A percentile compares a stretch with the other conserved stretches of the same genome.
Evolutionary conservation across 768 basidiomycete genomes (phyloP).

Genomic region (Tricholoma flavovirens): DNA sequence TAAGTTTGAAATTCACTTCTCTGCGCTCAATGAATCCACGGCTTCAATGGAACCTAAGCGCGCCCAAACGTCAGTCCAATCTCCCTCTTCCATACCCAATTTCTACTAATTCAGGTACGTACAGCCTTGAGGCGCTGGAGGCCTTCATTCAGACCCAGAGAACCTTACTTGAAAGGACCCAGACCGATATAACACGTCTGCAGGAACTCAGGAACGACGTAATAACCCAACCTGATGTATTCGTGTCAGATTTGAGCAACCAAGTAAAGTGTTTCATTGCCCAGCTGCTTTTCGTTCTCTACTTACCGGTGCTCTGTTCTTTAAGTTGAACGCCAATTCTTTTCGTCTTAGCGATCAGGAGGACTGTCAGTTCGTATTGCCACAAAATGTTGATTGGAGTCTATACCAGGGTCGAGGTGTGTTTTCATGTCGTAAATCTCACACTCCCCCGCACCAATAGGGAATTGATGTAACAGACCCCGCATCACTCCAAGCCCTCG

Average conservation of each 20-base stretch:
- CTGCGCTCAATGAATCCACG: slow-evolving; percentile 13
- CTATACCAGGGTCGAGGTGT: slow-evolving; percentile 52
- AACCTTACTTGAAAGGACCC: slow-evolving; percentile 51
- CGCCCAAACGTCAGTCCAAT: slow-evolving; percentile 32
- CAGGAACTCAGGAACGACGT: slow-evolving; percentile 37
- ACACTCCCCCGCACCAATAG: not conserved
- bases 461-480: slow-evolving; percentile 38
- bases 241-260: slow-evolving; percentile 25
- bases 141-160: slow-evolving; percentile 59
- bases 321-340: slow-evolving; percentile 9
- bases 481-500: slow-evolving; percentile 43
- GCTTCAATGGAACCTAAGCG: slow-evolving; percentile 31
- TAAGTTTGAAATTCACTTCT: not conserved
- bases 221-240: slow-evolving; percentile 26
- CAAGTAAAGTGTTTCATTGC: slow-evolving; percentile 24
- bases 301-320: not conserved
- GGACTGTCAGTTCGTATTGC: slow-evolving; percentile 38
- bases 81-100: not conserved
- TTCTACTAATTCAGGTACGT: slow-evolving; percentile 1
- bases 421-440: slow-evolving; percentile 10
- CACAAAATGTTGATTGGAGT: slow-evolving; percentile 57
- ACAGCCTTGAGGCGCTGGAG: slow-evolving; percentile 60
- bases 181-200: slow-evolving; percentile 57
- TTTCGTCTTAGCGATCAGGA: slow-evolving; percentile 38
- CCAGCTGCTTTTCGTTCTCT: not conserved